Percentiles rank a stretch among this genome's conserved stretches.
Evolutionary conservation across 2,329 filamentous ascomycete species (phyloP).

Genomic region (Ophiosphaerella korrae): DNA sequence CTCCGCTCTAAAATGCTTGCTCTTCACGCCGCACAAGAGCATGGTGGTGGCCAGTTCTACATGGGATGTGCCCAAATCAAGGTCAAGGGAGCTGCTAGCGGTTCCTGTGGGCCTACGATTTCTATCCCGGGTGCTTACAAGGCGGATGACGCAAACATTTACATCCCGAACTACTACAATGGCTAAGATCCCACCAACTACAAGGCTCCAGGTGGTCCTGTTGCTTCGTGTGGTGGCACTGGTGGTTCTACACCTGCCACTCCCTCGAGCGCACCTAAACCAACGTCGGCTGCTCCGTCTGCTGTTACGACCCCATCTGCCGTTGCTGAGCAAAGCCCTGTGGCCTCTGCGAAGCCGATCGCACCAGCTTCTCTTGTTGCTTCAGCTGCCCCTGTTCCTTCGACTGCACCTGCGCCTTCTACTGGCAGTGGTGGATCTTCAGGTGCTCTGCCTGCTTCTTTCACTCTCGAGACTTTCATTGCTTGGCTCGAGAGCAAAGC

Average conservation of each 20-base stretch:
- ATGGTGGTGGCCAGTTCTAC: constrained; percentile 53
- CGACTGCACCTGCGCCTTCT: constrained; percentile 7
- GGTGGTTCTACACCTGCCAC: constrained; percentile 16
- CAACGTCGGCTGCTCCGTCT: constrained; percentile 14
- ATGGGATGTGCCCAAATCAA: constrained; percentile 51
- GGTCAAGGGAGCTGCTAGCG: constrained; percentile 47
- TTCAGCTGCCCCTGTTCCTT: constrained; percentile 6
- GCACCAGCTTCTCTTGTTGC: constrained; percentile 1
- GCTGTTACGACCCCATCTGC: constrained; percentile 2
- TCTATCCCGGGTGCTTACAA: constrained; percentile 50
- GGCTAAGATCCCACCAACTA: constrained; percentile 37
- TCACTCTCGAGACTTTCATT: constrained; percentile 32
- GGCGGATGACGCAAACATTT: constrained; percentile 39
- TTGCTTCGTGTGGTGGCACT: constrained; percentile 34
- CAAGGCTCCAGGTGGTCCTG: constrained; percentile 35
- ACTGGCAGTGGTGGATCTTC: constrained; percentile 29
- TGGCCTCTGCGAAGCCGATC: constrained; percentile 6
- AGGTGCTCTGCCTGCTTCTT: constrained; percentile 21
- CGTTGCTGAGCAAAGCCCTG: neutral
- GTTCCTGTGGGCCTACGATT: constrained; percentile 46
- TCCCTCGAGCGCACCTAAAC: constrained; percentile 10
- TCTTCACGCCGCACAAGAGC: constrained; percentile 47
- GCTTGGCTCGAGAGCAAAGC: constrained; percentile 28
- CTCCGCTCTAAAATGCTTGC: constrained; percentile 10
- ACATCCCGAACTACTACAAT: constrained; percentile 45